phyloP scores from a whole-genome alignment of 2,329 filamentous ascomycete genomes.

The Gnomoniopsis sp. region DNA sequence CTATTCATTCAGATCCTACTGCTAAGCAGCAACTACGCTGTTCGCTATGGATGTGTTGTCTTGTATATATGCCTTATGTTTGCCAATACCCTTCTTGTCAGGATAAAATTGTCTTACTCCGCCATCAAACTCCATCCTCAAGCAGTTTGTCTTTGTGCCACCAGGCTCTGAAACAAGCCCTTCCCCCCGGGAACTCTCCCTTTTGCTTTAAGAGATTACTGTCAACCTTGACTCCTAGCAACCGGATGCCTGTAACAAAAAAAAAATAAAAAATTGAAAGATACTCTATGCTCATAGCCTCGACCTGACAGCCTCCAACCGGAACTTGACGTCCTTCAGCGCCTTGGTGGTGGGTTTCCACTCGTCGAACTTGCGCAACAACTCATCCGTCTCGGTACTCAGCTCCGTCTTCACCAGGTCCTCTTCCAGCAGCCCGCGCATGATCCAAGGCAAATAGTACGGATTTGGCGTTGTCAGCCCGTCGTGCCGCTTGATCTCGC shows the following conservation, averaged over 20 bases:
- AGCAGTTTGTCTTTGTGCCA: neutral
- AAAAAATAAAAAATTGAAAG: neutral
- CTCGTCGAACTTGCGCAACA: slow-evolving; percentile 85
- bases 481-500: slow-evolving; percentile 51
- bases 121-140: neutral
- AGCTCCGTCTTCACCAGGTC: slow-evolving; percentile 82
- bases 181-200: too few species aligned
- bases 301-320: slow-evolving; percentile 85
- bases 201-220: neutral
- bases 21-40: too few species aligned
- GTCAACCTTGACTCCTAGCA: neutral
- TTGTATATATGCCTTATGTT: neutral
- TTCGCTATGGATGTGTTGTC: too few species aligned
- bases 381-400: slow-evolving; percentile 68
- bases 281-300: slow-evolving; percentile 54
- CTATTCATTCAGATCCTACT: too few species aligned
- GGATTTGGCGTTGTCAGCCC: slow-evolving; percentile 64
- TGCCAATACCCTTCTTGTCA: neutral
- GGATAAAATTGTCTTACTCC: neutral
- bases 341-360: slow-evolving; percentile 91
- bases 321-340: slow-evolving; percentile 92
- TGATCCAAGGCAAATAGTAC: slow-evolving; percentile 90
- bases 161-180: neutral
- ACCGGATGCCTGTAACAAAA: too few species aligned
- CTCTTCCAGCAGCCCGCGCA: slow-evolving; percentile 90